Evolutionary conservation across 495 filamentous ascomycete genomes (phyloP).

Genomic region (Xylaria castorea): DNA sequence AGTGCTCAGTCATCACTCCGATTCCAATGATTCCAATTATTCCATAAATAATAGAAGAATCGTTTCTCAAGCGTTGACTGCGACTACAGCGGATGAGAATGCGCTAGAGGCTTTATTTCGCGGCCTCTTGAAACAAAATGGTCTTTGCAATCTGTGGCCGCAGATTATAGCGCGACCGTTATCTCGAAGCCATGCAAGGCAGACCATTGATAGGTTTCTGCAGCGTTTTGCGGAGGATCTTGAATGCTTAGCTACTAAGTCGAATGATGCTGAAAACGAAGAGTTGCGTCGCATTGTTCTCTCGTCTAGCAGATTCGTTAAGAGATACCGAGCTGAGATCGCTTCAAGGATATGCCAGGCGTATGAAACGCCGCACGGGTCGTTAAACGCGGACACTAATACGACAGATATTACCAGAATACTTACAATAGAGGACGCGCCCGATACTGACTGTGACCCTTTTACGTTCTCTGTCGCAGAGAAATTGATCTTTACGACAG

Average conservation of each 20-base stretch:
- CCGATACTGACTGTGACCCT: not conserved
- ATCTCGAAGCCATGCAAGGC: not conserved
- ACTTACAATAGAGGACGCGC: not conserved
- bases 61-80: conserved; percentile 4
- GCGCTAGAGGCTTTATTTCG: not conserved
- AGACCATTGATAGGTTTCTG: conserved; percentile 1
- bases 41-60: not conserved
- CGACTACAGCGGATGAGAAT: not conserved
- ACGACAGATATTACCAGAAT: not conserved
- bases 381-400: not conserved
- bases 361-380: not conserved
- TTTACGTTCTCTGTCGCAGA: conserved; percentile 1
- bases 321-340: not conserved
- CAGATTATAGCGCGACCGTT: not conserved
- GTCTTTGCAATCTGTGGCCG: conserved; percentile 10
- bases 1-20: not conserved
- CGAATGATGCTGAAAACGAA: not conserved
- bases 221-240: conserved; percentile 10
- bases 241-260: not conserved
- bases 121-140: not conserved
- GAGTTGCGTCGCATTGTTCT: not conserved
- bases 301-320: not conserved
- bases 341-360: conserved; percentile 1
- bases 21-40: not conserved
- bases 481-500: conserved; percentile 5